Percentiles rank a stretch among this genome's conserved stretches.
Evolutionary conservation across 495 filamentous ascomycete genomes (phyloP).

Genomic region (Tetracladium marchalianum): DNA sequence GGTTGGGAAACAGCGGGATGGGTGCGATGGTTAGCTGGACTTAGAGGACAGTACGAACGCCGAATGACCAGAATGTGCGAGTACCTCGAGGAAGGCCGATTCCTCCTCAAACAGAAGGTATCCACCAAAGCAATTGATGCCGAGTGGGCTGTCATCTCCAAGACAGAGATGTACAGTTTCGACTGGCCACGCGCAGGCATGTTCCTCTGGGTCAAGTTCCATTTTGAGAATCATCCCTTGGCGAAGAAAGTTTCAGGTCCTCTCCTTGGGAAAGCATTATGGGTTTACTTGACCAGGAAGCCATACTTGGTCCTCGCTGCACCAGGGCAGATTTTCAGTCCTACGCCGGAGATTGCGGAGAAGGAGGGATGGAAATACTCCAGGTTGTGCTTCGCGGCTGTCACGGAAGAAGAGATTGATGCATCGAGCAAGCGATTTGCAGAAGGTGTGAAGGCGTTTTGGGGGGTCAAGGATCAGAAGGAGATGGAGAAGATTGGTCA

Average conservation of each 20-base stretch:
- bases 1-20: conserved; percentile 81
- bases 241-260: conserved; percentile 32
- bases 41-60: conserved; percentile 71
- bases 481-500: conserved; percentile 42
- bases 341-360: conserved; percentile 44
- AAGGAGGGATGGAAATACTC: conserved; percentile 52
- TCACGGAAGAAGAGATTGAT: conserved; percentile 56
- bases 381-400: conserved; percentile 81
- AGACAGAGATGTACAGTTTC: conserved; percentile 62
- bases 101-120: conserved; percentile 40
- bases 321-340: conserved; percentile 62
- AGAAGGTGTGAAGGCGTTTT: conserved; percentile 62
- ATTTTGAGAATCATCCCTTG: conserved; percentile 64
- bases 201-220: conserved; percentile 76
- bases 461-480: conserved; percentile 54
- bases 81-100: conserved; percentile 54
- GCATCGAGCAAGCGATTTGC: conserved; percentile 50
- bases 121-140: conserved; percentile 26
- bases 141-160: conserved; percentile 62
- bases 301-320: conserved; percentile 56
- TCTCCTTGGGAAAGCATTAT: conserved; percentile 50
- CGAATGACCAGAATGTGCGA: conserved; percentile 71
- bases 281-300: conserved; percentile 59
- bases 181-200: conserved; percentile 78
- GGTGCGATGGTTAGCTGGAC: conserved; percentile 78